Percentiles rank a stretch among this genome's conserved stretches.
Evolutionary conservation across 345 rosid genomes (phyloP).

Genomic region (Eucalyptus camaldulensis): DNA sequence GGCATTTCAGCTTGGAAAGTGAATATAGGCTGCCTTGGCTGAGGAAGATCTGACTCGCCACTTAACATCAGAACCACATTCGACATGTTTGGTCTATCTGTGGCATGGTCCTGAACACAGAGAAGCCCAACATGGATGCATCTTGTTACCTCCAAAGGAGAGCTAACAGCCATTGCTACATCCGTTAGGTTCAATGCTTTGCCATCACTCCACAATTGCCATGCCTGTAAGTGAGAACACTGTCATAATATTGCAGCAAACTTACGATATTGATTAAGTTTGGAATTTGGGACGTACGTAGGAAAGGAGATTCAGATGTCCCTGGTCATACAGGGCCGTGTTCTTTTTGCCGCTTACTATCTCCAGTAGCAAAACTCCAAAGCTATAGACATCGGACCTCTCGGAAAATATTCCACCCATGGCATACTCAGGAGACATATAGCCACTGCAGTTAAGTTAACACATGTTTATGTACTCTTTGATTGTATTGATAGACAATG

Average conservation of each 20-base stretch:
- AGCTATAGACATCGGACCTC: constrained; percentile 1
- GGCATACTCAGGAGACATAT: constrained; percentile 5
- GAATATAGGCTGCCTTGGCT: too few species aligned
- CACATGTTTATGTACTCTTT: too few species aligned
- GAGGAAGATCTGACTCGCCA: not conserved
- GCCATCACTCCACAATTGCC: not conserved
- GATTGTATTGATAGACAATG: too few species aligned
- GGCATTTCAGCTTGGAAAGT: too few species aligned
- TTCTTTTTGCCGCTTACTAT: not conserved
- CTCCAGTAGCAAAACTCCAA: constrained; percentile 3
- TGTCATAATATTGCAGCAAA: not conserved
- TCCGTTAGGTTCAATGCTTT: not conserved
- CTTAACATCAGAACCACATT: not conserved
- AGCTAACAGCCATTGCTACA: not conserved
- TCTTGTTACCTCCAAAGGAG: not conserved
- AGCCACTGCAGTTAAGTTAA: not conserved
- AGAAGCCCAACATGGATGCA: constrained; percentile 13
- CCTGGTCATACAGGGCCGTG: not conserved
- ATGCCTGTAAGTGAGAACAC: not conserved
- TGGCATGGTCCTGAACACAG: constrained; percentile 10
- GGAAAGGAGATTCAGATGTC: not conserved
- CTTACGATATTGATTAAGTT: not conserved
- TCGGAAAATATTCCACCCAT: not conserved
- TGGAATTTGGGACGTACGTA: not conserved
- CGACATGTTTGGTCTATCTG: constrained; percentile 10